A percentile compares a stretch with the other conserved stretches of the same genome.
These are phyloP conservation scores for Alternaria sp. DNA, from an alignment of 2,329 filamentous ascomycete genomes.

Conservation along the genomic window DNA sequence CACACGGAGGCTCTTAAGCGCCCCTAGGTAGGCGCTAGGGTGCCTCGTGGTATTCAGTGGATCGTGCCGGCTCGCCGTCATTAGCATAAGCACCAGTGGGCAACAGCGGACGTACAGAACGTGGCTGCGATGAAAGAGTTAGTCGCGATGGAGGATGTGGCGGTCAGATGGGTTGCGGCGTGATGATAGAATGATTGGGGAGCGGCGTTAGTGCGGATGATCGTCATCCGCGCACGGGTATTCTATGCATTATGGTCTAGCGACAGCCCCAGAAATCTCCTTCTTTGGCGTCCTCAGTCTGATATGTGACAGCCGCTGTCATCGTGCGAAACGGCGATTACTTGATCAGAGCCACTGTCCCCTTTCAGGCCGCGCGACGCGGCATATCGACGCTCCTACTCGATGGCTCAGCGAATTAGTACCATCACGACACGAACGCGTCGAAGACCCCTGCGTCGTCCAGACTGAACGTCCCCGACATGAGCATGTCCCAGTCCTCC, in stretches of 20 bases:
- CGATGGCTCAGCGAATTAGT: background rate
- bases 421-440: conserved; percentile 2
- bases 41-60: background rate
- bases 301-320: conserved; percentile 9
- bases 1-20: conserved; percentile 27
- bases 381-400: background rate
- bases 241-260: conserved; percentile 10
- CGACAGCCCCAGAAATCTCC: conserved; percentile 4
- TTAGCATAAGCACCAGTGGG: conserved; percentile 17
- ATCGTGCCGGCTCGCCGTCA: conserved; percentile 1
- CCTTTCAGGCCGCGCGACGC: background rate
- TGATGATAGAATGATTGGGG: conserved; percentile 3
- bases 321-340: background rate
- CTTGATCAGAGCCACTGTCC: background rate
- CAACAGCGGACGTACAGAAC: background rate
- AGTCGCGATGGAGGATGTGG: conserved; percentile 7
- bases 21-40: conserved; percentile 23
- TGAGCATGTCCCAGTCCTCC: conserved; percentile 27
- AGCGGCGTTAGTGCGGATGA: conserved; percentile 10
- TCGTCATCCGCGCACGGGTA: conserved; percentile 18
- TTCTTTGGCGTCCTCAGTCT: background rate
- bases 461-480: conserved; percentile 22
- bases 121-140: conserved; percentile 1
- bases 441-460: conserved; percentile 7
- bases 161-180: conserved; percentile 4